Percentiles rank a stretch among this genome's conserved stretches.
Evolutionary conservation across 2,329 filamentous ascomycete species (phyloP).

Genomic region (Nemania sp.): DNA sequence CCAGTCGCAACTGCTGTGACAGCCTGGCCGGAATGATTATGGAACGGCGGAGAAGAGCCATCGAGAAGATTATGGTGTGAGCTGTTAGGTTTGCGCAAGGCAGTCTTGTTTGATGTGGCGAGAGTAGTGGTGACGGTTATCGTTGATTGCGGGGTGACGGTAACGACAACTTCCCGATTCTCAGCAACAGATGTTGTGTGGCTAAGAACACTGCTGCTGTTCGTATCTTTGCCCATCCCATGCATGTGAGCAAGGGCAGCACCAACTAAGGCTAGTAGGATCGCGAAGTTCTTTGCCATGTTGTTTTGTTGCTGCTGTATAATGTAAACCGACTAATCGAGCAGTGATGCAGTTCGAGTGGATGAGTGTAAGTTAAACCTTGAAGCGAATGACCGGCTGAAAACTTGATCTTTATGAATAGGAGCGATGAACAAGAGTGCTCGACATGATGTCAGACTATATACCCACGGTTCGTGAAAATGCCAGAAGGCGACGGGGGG

Average conservation of each 20-base stretch:
- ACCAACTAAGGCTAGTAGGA: slow-evolving; percentile 30
- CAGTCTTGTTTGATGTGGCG: slow-evolving; percentile 4
- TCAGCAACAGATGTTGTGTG: neutral
- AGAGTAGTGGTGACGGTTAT: slow-evolving; percentile 10
- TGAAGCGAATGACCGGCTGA: slow-evolving; percentile 15
- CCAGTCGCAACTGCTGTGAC: neutral
- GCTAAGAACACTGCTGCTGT: slow-evolving; percentile 5
- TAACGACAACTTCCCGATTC: neutral
- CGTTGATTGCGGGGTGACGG: slow-evolving; percentile 3
- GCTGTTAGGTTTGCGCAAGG: neutral
- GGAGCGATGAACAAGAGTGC: slow-evolving; percentile 24
- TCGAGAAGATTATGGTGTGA: neutral
- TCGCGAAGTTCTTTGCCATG: slow-evolving; percentile 32
- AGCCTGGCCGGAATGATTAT: neutral
- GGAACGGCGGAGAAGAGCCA: neutral
- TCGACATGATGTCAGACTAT: slow-evolving; percentile 28
- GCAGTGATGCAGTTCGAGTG: neutral
- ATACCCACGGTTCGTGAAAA: slow-evolving; percentile 9
- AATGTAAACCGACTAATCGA: neutral
- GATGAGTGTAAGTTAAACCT: neutral
- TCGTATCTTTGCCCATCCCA: slow-evolving; percentile 20
- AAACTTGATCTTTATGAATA: slow-evolving; percentile 20
- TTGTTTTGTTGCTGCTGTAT: slow-evolving; percentile 15
- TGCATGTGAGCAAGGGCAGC: slow-evolving; percentile 32
- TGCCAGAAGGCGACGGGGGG: neutral